Base-by-base conservation (phyloP, 2,329 filamentous ascomycete genomes). In the Talaromyces islandicus region DNA sequence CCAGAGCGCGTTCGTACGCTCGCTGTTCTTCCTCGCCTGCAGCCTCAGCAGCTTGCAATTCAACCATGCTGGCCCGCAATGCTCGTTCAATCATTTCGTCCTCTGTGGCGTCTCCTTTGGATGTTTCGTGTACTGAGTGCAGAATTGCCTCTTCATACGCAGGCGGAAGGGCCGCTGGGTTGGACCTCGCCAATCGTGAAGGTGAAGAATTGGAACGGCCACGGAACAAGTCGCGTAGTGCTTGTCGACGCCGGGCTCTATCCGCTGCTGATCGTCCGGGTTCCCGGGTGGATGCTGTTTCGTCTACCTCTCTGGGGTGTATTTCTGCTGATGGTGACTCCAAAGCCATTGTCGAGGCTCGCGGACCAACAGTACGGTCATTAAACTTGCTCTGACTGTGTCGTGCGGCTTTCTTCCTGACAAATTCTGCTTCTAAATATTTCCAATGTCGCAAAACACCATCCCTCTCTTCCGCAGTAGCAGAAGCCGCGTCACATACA, bases 71-170 rank as follows among this genome's bases (percentile, higher is more conserved):
- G 5, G 88, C 86, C 14, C 89, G 81, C 56, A 95, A 88, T 0
- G 90, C 90, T 21, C 84, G 80, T 69, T 92, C 90, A 54, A 95
- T 81, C 61, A 83, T 79, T 24, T 81, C 81, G 67, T 94, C 91
- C 71, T 94, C 88, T 21, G 85, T 80, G 0, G 80, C 69, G 63
- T 93, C 81, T 11, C 90, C 90, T 0, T 78, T 81, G 0, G 89
- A 92, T 0, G 89, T 91, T 68, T 88, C 83, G 7, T 78, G 77
- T 0, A 94, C 88, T 0, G 88, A 89, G 11, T 80, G 79, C 57
- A 81, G 82, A 60, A 94, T 93, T 1, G 90, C 90, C 48, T 82
- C 78, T 69, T 93, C 89, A 48, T 91, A 82, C 60, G 89, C 87
- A 2, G 81, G 79, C 62, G 58, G 68, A 25, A 57, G 57, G 32